Evolutionary conservation across 148 eudicot species (phyloP).

Genomic region (Vaccinium macrocarpon): DNA sequence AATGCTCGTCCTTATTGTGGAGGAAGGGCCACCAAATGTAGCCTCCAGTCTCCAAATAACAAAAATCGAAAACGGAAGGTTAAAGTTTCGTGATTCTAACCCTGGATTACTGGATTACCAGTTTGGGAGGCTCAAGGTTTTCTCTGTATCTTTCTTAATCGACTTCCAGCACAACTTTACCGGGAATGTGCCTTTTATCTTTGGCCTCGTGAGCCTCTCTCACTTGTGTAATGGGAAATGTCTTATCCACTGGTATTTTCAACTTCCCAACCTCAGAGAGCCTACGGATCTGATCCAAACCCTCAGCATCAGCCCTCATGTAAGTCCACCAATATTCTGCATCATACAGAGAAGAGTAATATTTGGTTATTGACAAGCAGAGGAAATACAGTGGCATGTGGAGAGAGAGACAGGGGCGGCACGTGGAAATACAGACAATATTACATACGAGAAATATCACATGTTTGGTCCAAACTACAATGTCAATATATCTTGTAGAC

Average conservation of each 20-base stretch:
- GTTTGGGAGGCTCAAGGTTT: neutral
- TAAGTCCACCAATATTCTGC: conserved; percentile 86
- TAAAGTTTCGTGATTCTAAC: neutral
- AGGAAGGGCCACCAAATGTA: neutral
- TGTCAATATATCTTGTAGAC: neutral
- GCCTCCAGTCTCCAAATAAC: conserved; percentile 1
- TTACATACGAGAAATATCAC: neutral
- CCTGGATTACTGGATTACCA: neutral
- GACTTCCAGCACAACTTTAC: conserved; percentile 89
- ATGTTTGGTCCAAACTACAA: neutral
- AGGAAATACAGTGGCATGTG: neutral
- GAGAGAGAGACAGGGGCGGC: no score
- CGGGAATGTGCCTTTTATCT: conserved; percentile 64
- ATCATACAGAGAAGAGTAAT: conserved; percentile 1
- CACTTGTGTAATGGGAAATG: conserved; percentile 72
- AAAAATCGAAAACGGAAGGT: neutral
- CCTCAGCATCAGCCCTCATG: conserved; percentile 96
- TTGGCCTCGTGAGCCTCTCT: conserved; percentile 91
- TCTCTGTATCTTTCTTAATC: conserved; percentile 33
- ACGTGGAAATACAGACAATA: no score
- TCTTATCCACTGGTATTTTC: conserved; percentile 80
- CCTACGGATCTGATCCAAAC: conserved; percentile 69
- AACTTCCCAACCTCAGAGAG: conserved; percentile 74
- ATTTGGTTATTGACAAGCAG: neutral
- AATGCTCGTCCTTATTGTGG: conserved; percentile 1